phyloP scores from a whole-genome alignment of 1,284 basidiomycete genomes.

The Fomitopsis pinicola region DNA sequence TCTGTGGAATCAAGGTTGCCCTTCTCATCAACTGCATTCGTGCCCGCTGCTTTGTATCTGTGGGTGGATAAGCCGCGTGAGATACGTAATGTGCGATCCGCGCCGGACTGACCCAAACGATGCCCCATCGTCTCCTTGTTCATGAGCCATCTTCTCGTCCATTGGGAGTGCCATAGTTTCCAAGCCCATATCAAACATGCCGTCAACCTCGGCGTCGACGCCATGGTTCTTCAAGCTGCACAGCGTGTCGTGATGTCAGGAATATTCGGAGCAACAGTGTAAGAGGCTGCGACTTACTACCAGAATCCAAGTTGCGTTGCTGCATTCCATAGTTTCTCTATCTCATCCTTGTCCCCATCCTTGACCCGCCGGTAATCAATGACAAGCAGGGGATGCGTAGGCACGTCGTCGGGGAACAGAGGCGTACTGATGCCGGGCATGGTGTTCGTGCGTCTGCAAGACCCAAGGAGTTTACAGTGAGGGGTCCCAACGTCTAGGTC shows the following conservation, averaged over 20 bases:
- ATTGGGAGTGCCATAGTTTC: constrained; percentile 51
- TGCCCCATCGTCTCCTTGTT: constrained; percentile 55
- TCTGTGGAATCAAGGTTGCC: constrained; percentile 51
- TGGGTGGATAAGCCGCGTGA: not conserved
- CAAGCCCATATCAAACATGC: constrained; percentile 55
- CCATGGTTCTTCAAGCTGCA: constrained; percentile 56
- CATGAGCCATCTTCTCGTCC: constrained; percentile 58
- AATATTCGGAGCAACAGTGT: not conserved
- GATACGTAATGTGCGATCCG: not conserved
- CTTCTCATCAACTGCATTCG: constrained; percentile 52
- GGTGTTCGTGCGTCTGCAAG: not conserved
- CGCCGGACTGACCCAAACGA: constrained; percentile 46
- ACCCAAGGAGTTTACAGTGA: not conserved
- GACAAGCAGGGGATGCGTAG: constrained; percentile 32
- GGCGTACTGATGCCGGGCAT: constrained; percentile 16
- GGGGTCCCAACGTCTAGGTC: no score
- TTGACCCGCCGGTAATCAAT: constrained; percentile 30
- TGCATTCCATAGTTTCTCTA: constrained; percentile 26
- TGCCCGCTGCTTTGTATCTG: constrained; percentile 60
- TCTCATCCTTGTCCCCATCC: constrained; percentile 22
- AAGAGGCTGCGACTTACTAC: constrained; percentile 23
- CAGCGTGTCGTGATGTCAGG: not conserved
- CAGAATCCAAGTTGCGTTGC: constrained; percentile 31
- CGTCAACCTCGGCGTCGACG: constrained; percentile 39
- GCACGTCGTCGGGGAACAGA: constrained; percentile 32